Evolutionary conservation across 2,329 filamentous ascomycete genomes (phyloP).

Genomic region (Aspergillus fumigatus): DNA sequence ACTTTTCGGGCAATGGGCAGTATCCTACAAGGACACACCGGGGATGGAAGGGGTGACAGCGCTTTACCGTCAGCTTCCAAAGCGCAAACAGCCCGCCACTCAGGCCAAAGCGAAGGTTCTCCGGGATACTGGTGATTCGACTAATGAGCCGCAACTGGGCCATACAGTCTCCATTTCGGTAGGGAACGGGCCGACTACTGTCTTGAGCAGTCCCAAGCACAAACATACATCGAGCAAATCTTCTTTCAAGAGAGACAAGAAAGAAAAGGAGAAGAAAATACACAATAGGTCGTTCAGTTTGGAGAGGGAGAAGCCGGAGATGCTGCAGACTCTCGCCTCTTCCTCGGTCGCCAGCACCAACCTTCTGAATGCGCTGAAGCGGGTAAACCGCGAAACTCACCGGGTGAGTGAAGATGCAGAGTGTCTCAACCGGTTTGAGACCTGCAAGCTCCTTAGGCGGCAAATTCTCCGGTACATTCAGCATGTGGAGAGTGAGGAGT

Average conservation of each 20-base stretch:
- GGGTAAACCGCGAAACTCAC: conserved; percentile 84
- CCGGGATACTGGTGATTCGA: conserved; percentile 63
- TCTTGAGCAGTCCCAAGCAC: conserved; percentile 32
- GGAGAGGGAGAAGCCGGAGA: conserved; percentile 78
- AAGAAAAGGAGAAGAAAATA: conserved; percentile 51
- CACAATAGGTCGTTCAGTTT: conserved; percentile 66
- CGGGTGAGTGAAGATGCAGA: conserved; percentile 79
- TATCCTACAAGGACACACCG: conserved; percentile 71
- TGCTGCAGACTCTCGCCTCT: conserved; percentile 84
- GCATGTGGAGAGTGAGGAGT: conserved; percentile 83
- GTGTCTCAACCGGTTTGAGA: conserved; percentile 73
- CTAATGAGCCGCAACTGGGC: conserved; percentile 30
- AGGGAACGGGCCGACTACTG: conserved; percentile 35
- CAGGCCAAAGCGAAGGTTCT: conserved; percentile 80
- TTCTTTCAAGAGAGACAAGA: conserved; percentile 38
- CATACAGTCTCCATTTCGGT: conserved; percentile 37
- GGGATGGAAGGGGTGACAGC: conserved; percentile 76
- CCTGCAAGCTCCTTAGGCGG: conserved; percentile 77
- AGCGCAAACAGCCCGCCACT: conserved; percentile 65
- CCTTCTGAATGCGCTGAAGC: conserved; percentile 77
- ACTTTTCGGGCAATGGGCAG: conserved; percentile 81
- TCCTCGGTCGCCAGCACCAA: conserved; percentile 89
- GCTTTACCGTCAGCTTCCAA: conserved; percentile 67
- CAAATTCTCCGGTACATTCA: conserved; percentile 91
- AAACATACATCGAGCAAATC: conserved; percentile 36